Conservation (phyloP, 1,284 basidiomycete species). For the Ganoderma lucidum region DNA sequence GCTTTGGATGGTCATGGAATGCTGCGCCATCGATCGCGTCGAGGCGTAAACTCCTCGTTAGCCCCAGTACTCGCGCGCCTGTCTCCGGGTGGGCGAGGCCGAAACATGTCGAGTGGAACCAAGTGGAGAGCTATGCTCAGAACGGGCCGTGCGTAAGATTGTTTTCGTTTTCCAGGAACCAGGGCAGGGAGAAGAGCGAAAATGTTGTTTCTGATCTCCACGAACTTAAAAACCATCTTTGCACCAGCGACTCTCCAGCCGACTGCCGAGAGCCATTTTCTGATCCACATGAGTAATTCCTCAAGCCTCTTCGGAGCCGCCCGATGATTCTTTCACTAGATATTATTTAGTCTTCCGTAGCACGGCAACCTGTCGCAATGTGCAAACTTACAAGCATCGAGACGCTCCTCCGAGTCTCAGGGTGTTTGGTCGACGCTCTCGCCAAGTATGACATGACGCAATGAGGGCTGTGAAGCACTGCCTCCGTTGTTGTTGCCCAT, state of each 20-base stretch:
- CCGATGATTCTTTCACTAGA: no score
- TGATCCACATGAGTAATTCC: no score
- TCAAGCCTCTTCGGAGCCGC: no score
- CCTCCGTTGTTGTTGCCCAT: neutral
- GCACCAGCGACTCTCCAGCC: neutral
- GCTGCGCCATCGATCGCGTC: conserved; percentile 3
- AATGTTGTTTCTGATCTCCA: neutral
- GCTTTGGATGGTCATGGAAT: neutral
- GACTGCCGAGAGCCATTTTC: no score
- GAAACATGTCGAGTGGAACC: neutral
- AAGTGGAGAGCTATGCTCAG: neutral
- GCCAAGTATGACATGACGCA: neutral
- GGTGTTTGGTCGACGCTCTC: neutral
- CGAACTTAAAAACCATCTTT: neutral
- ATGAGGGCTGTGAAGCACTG: neutral
- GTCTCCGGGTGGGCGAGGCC: neutral
- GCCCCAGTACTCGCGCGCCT: neutral
- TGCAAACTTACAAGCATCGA: no score
- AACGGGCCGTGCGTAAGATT: neutral
- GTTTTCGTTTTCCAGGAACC: conserved; percentile 2
- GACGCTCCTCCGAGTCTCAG: no score
- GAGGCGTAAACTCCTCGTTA: neutral
- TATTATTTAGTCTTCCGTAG: no score
- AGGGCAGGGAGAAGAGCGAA: neutral
- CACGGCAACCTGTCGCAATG: no score